Evolutionary conservation across 2,329 filamentous ascomycete species (phyloP).

Genomic region (Hypoxylon sp.): DNA sequence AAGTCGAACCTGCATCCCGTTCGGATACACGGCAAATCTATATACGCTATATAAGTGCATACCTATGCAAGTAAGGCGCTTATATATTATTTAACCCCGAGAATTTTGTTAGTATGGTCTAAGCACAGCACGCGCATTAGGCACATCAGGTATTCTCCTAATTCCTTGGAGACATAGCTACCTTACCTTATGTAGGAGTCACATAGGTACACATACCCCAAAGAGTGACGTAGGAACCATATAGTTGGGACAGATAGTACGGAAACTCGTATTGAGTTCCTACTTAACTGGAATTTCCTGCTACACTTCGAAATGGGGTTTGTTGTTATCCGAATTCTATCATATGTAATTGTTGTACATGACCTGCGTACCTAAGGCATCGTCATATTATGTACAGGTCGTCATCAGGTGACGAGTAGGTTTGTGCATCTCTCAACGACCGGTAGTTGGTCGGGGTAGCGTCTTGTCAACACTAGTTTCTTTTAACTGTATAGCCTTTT

Average conservation of each 20-base stretch:
- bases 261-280: slow-evolving; percentile 2
- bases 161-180: no score
- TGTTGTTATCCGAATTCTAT: background rate
- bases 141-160: slow-evolving; percentile 31
- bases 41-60: background rate
- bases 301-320: slow-evolving; percentile 4
- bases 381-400: slow-evolving; percentile 20
- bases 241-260: slow-evolving; percentile 20
- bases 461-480: slow-evolving; percentile 11
- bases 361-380: background rate
- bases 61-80: background rate
- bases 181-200: no score
- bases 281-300: background rate
- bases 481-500: slow-evolving; percentile 40
- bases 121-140: slow-evolving; percentile 15
- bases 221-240: slow-evolving; percentile 38
- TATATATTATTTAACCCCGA: slow-evolving; percentile 12
- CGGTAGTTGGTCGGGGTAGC: slow-evolving; percentile 6
- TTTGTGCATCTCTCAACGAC: slow-evolving; percentile 9
- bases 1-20: slow-evolving; percentile 1
- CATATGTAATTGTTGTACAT: background rate
- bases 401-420: background rate
- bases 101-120: slow-evolving; percentile 8
- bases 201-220: background rate
- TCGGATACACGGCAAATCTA: slow-evolving; percentile 8